Percentiles rank a stretch among this genome's conserved stretches.
These are phyloP conservation scores for Euryodendron excelsum DNA, from an alignment of 148 eudicot genomes.

Conservation along the genomic window DNA sequence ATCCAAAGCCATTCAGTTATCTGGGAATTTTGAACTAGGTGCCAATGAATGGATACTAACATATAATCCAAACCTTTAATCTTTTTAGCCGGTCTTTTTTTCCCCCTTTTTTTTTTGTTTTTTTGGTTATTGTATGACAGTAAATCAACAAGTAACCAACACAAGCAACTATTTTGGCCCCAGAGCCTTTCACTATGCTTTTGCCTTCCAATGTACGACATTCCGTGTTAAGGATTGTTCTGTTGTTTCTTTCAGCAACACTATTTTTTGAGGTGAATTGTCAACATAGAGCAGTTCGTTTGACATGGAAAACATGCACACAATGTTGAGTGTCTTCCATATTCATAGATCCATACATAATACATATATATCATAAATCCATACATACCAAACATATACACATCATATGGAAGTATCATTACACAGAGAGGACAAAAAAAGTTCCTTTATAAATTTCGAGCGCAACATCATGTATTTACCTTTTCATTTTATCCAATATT, in stretches of 20 bases:
- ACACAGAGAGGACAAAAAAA: background rate
- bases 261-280: background rate
- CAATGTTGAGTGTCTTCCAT: background rate
- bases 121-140: background rate
- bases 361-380: no score
- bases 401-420: no score
- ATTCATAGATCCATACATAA: background rate
- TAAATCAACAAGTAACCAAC: background rate
- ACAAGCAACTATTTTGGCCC: background rate
- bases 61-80: background rate
- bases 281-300: background rate
- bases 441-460: background rate
- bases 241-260: no score
- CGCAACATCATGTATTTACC: background rate
- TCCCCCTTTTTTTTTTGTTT: background rate
- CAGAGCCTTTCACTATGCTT: background rate
- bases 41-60: no score
- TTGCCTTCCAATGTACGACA: background rate
- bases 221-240: no score
- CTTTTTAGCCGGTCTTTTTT: background rate
- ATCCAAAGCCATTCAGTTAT: constrained; percentile 4
- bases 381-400: no score
- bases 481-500: background rate
- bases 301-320: background rate
- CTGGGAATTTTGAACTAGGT: background rate